Base-by-base conservation (phyloP, 768 basidiomycete species). In the Pleurotus pulmonarius region DNA sequence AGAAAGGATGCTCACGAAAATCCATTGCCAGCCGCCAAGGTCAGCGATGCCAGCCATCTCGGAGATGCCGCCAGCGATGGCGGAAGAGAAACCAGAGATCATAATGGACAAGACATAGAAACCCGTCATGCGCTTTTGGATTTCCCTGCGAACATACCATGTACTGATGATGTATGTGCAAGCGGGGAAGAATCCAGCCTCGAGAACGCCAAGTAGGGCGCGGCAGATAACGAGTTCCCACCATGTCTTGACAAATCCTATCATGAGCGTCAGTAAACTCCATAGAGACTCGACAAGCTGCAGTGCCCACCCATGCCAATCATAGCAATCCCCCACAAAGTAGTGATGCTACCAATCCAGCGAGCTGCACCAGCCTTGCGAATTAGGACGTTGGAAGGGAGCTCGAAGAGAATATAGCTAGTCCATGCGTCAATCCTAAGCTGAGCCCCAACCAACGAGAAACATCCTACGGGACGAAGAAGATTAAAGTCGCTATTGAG, bases 111-210 rank as follows among this genome's bases (percentile, higher is more conserved):
- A 55, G 22, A 65, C 58, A 48, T 65, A 65, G 53, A 65, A 65
- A 15, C 63, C 46, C 9, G 64, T 63, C 24, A 65, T 49, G 4
- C 64, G 63, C 47, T 65, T 63, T 55, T 65, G 64, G 24, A 63
- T 63, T 41, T 65, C 64, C 41, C 61, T 58, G 29, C 64, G 63
- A 47, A 62, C 60, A 51, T 65, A 65, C 64, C 64, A 65, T 15
- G 63, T 64, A 8, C 60, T 62, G 38, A 65, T 63, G 46, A 65
- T 65, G 25, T 60, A 63, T 2, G 59, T 61, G 59, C 51, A 53
- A 49, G 84, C 80, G 37, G 80, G 79, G 64, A 79, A 82, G 6
- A 86, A 64, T 22, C 85, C 88, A 29, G 87, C 90, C 70, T 92
- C 92, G 60, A 89, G 87, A 59, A 80, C 73, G 16, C 88, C 87